Conservation (phyloP, 2,329 filamentous ascomycete genomes). For the Paecilomyces niveus region DNA sequence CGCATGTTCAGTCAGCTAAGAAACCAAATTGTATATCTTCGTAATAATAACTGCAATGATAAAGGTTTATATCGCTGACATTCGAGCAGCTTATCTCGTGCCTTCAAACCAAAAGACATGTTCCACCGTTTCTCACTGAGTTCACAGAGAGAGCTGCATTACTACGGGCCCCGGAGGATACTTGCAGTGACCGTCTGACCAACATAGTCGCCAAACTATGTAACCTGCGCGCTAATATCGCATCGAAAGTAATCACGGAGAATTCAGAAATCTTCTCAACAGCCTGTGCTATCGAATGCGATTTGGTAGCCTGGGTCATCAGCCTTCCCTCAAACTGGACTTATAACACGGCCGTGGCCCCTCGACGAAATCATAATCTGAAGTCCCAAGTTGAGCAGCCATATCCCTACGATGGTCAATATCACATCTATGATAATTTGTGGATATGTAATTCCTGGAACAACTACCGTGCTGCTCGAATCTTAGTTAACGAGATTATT, state of each 20-base stretch:
- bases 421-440: slow-evolving; percentile 50
- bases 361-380: slow-evolving; percentile 14
- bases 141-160: slow-evolving; percentile 22
- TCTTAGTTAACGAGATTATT: slow-evolving; percentile 47
- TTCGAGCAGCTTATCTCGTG: slow-evolving; percentile 26
- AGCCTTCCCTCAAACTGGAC: slow-evolving; percentile 18
- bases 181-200: slow-evolving; percentile 22
- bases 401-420: slow-evolving; percentile 41
- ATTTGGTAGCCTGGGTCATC: slow-evolving; percentile 25
- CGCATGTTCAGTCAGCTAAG: slow-evolving; percentile 50
- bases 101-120: slow-evolving; percentile 21
- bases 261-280: slow-evolving; percentile 21
- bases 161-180: slow-evolving; percentile 18
- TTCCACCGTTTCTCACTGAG: slow-evolving; percentile 26
- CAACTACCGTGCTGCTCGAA: slow-evolving; percentile 53
- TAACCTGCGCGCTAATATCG: slow-evolving; percentile 28
- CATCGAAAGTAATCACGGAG: slow-evolving; percentile 15
- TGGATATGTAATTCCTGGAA: slow-evolving; percentile 52
- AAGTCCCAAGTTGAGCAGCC: slow-evolving; percentile 14
- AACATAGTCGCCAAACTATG: slow-evolving; percentile 21
- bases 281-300: slow-evolving; percentile 26
- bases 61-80: slow-evolving; percentile 3
- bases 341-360: slow-evolving; percentile 18
- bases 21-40: slow-evolving; percentile 47
- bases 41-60: not conserved